Conservation (phyloP, 371 early-diverging fungal genomes). For the Circinella umbellata region DNA sequence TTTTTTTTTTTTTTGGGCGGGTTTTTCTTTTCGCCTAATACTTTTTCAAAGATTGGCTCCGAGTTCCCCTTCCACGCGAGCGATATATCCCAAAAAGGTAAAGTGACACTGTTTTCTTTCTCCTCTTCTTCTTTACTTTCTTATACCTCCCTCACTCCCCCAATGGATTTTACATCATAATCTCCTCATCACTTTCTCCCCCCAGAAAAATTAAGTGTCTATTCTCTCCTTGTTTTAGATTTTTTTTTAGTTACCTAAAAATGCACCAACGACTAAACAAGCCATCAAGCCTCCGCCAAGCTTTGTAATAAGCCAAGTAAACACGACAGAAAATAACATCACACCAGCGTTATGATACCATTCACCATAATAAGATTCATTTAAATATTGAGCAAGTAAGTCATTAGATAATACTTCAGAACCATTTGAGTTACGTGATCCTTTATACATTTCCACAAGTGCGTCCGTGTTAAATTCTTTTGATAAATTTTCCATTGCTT, state of each 20-base stretch:
- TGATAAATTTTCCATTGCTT: constrained; percentile 25
- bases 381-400: constrained; percentile 40
- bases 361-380: constrained; percentile 48
- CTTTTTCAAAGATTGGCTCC: neutral
- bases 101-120: neutral
- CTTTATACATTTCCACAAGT: constrained; percentile 28
- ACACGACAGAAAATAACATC: constrained; percentile 40
- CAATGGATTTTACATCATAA: too few relatives aligned
- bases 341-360: constrained; percentile 50
- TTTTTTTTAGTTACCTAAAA: constrained; percentile 31
- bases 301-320: constrained; percentile 42
- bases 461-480: constrained; percentile 29
- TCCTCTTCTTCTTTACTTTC: neutral
- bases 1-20: neutral
- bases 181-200: too few relatives aligned
- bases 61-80: constrained; percentile 10
- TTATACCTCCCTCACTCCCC: neutral
- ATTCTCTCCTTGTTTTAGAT: neutral
- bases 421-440: constrained; percentile 27
- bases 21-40: neutral
- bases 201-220: too few relatives aligned
- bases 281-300: constrained; percentile 42
- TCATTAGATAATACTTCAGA: constrained; percentile 27
- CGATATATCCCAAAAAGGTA: constrained; percentile 15
- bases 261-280: constrained; percentile 51